Evolutionary conservation across 306 rosid genomes (phyloP).

Genomic region (Oxytropis ochrocephala): DNA sequence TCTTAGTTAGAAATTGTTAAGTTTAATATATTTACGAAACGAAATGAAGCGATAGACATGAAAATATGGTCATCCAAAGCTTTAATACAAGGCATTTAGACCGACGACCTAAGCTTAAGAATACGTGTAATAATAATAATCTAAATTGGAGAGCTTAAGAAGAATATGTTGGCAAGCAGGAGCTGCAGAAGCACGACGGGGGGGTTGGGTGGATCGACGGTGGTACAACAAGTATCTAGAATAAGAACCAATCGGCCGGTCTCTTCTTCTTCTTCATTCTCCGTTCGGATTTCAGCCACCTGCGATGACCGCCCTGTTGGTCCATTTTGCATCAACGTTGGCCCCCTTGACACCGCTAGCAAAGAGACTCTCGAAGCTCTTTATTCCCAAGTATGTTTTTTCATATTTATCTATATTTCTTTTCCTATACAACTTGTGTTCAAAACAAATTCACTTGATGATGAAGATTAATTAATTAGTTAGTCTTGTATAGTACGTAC

Average conservation of each 20-base stretch:
- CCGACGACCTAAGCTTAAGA: no score
- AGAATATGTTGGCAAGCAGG: background rate
- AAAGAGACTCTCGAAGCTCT: conserved; percentile 91
- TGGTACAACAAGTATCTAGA: background rate
- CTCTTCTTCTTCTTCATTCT: conserved; percentile 21
- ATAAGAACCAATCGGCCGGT: background rate
- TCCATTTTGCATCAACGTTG: conserved; percentile 68
- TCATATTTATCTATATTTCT: background rate
- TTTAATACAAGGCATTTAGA: background rate
- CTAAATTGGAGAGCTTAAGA: background rate
- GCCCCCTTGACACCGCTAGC: conserved; percentile 81
- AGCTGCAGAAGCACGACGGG: background rate
- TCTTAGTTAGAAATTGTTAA: no score
- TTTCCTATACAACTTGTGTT: background rate
- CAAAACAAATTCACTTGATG: background rate
- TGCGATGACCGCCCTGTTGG: conserved; percentile 45
- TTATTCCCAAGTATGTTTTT: conserved; percentile 45
- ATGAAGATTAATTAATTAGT: no score
- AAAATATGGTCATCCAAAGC: background rate
- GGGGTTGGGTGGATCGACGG: background rate
- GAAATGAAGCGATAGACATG: background rate
- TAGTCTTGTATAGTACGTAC: background rate
- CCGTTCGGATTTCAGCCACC: conserved; percentile 28
- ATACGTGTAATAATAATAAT: no score
- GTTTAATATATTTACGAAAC: no score